phyloP scores from a whole-genome alignment of 2,329 filamentous ascomycete species.

The Pestalotiopsis sp. region DNA sequence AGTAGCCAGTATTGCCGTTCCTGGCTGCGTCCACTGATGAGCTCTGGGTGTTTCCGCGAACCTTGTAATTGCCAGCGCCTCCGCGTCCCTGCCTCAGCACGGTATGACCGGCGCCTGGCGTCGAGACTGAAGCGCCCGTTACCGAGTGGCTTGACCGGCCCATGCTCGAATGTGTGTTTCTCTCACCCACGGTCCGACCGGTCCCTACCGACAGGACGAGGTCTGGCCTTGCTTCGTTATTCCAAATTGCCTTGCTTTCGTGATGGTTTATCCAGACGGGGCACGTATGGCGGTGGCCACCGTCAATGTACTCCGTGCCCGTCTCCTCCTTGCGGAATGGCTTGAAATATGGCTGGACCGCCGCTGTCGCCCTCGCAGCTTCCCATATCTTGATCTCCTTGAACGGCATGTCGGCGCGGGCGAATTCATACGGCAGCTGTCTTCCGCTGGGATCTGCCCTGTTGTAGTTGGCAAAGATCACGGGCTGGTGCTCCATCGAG shows the following conservation, averaged over 20 bases:
- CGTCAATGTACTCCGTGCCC: slow-evolving; percentile 25
- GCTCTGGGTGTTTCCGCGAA: slow-evolving; percentile 29
- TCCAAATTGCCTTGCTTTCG: slow-evolving; percentile 31
- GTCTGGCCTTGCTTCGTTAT: slow-evolving; percentile 27
- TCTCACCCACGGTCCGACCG: slow-evolving; percentile 31
- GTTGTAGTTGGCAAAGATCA: slow-evolving; percentile 36
- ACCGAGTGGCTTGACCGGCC: slow-evolving; percentile 23
- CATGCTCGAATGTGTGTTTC: slow-evolving; percentile 15
- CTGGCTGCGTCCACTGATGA: slow-evolving; percentile 21
- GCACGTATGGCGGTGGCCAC: slow-evolving; percentile 23
- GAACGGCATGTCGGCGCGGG: slow-evolving; percentile 27
- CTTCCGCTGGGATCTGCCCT: slow-evolving; percentile 26
- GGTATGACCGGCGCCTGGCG: slow-evolving; percentile 16
- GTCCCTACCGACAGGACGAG: slow-evolving; percentile 32
- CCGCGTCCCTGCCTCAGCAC: slow-evolving; percentile 31
- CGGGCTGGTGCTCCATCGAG: slow-evolving; percentile 23
- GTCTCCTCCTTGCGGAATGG: slow-evolving; percentile 31
- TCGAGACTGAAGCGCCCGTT: slow-evolving; percentile 13
- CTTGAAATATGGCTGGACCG: slow-evolving; percentile 32
- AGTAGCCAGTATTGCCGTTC: slow-evolving; percentile 25
- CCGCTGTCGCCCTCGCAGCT: slow-evolving; percentile 33
- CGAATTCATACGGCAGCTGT: slow-evolving; percentile 28
- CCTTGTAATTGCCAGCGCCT: slow-evolving; percentile 31
- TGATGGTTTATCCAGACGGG: slow-evolving; percentile 29
- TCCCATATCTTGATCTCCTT: slow-evolving; percentile 34